These are phyloP conservation scores for Neofusicoccum laricinum DNA, from an alignment of 2,329 filamentous ascomycete genomes.

Conservation along the genomic window DNA sequence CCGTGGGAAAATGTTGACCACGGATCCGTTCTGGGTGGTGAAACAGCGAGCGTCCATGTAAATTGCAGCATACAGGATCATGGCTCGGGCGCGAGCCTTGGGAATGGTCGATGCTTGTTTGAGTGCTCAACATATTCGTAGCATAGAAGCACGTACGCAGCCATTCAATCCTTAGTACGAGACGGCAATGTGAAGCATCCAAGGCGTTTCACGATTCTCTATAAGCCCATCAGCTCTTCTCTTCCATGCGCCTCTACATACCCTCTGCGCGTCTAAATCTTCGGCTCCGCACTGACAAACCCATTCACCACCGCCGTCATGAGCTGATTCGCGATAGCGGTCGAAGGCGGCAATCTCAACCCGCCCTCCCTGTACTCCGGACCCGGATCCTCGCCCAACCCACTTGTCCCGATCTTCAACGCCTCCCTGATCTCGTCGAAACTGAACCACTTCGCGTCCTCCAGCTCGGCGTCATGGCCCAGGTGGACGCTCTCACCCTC, in stretches of 20 bases:
- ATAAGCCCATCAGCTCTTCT: not conserved
- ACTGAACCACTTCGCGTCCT: slow-evolving; percentile 83
- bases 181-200: no score
- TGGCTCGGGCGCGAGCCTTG: no score
- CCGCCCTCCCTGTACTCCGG: slow-evolving; percentile 71
- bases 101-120: no score
- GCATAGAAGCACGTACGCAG: no score
- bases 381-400: slow-evolving; percentile 62
- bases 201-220: not conserved
- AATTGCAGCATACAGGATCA: no score
- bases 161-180: no score
- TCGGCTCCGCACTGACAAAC: slow-evolving; percentile 56
- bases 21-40: no score
- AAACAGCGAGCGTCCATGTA: no score
- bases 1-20: not conserved
- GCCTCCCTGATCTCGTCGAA: slow-evolving; percentile 78
- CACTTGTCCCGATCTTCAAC: slow-evolving; percentile 63
- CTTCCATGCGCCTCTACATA: not conserved
- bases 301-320: slow-evolving; percentile 76
- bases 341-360: slow-evolving; percentile 76
- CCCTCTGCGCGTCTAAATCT: slow-evolving; percentile 33
- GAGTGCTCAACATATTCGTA: no score
- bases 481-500: slow-evolving; percentile 75
- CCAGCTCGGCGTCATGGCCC: slow-evolving; percentile 85
- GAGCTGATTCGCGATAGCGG: slow-evolving; percentile 89